Conservation (phyloP, 164 flowering plant genomes). For the Buxus sempervirens region DNA sequence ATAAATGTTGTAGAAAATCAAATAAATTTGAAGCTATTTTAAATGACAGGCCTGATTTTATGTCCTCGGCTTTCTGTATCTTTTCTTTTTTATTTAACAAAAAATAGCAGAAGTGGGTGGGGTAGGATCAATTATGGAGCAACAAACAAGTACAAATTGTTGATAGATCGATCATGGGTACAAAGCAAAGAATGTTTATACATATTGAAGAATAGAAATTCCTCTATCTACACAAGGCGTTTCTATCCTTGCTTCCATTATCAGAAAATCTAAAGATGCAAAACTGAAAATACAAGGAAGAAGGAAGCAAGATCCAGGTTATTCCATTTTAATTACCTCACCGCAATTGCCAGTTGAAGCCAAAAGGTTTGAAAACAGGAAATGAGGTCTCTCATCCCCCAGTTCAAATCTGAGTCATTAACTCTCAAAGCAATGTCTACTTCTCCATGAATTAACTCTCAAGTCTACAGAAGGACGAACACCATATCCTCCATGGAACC, state of each 20-base stretch:
- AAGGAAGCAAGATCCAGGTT: neutral
- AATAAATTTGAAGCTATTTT: no score
- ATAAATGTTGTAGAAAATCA: neutral
- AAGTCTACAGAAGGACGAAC: slow-evolving; percentile 45
- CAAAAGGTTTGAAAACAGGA: slow-evolving; percentile 42
- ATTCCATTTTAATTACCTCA: slow-evolving; percentile 35
- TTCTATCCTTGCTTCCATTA: no score
- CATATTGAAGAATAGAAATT: neutral
- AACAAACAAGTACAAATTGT: no score
- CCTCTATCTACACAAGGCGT: no score
- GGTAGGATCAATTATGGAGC: no score
- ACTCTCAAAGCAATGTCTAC: slow-evolving; percentile 36
- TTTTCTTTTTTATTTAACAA: neutral
- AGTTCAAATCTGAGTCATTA: slow-evolving; percentile 32
- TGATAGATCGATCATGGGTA: neutral
- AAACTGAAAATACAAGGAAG: no score
- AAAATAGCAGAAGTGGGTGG: neutral
- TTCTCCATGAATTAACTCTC: slow-evolving; percentile 44
- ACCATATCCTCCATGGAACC: slow-evolving; percentile 48
- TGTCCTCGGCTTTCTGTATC: neutral
- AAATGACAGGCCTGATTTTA: neutral
- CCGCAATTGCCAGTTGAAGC: slow-evolving; percentile 46
- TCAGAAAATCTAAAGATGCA: no score
- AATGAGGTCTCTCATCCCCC: slow-evolving; percentile 33
- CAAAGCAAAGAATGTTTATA: neutral